These are phyloP conservation scores for Botrytis galanthina DNA, from an alignment of 2,329 filamentous ascomycete genomes.

Conservation along the genomic window DNA sequence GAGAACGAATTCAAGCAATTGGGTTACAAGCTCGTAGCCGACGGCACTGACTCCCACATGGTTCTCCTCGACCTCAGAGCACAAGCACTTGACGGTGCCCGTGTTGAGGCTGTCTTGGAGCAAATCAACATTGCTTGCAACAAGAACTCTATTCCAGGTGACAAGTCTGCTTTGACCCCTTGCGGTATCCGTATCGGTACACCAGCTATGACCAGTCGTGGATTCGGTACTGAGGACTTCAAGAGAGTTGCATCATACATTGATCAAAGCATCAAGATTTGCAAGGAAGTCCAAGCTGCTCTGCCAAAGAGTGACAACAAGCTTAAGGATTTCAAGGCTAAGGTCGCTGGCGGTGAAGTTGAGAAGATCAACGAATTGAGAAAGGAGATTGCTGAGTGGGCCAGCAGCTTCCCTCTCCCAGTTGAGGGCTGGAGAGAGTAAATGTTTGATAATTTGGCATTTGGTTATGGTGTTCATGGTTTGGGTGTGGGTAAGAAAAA, in stretches of 20 bases:
- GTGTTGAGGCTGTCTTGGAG: conserved; percentile 93
- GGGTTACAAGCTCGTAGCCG: conserved; percentile 91
- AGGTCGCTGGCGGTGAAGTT: conserved; percentile 76
- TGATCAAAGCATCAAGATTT: conserved; percentile 82
- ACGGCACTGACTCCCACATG: conserved; percentile 97
- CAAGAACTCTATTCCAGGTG: conserved; percentile 98
- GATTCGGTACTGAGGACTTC: conserved; percentile 90
- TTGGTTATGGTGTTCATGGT: conserved; percentile 26
- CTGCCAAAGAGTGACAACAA: conserved; percentile 98
- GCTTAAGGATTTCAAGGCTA: conserved; percentile 98
- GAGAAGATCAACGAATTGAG: conserved; percentile 79
- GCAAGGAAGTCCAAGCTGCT: conserved; percentile 78
- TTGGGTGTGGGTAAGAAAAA: conserved; percentile 21
- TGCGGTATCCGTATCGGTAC: conserved; percentile 95
- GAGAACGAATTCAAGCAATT: conserved; percentile 81
- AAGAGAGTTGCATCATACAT: conserved; percentile 88
- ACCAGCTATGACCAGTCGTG: conserved; percentile 94
- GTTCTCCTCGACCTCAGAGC: conserved; percentile 92
- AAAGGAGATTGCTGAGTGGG: conserved; percentile 89
- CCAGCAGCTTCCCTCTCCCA: conserved; percentile 86
- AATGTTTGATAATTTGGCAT: conserved; percentile 21
- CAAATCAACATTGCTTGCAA: conserved; percentile 99
- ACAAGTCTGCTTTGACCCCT: conserved; percentile 94
- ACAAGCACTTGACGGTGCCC: conserved; percentile 83
- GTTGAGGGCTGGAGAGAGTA: conserved; percentile 65